These are phyloP conservation scores for Calonectria pseudoturangicola DNA, from an alignment of 2,329 filamentous ascomycete genomes.

Conservation along the genomic window DNA sequence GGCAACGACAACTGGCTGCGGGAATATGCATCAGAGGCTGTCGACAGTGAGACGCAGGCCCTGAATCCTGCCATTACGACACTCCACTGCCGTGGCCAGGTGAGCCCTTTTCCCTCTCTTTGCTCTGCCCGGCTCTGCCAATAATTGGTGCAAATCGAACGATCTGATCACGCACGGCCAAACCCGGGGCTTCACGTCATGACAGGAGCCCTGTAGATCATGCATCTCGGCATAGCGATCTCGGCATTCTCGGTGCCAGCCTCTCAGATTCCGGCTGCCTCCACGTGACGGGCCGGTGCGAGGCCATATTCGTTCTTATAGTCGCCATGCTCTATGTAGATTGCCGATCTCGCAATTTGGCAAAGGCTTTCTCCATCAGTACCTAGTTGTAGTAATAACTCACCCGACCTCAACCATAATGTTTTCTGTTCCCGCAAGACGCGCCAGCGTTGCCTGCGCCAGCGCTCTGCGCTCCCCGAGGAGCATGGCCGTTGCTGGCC, in stretches of 20 bases:
- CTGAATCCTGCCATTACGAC: slow-evolving; percentile 30
- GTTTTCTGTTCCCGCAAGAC: slow-evolving; percentile 35
- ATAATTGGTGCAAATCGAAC: slow-evolving; percentile 28
- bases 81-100: slow-evolving; percentile 20
- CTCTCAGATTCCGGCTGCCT: slow-evolving; percentile 5
- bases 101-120: slow-evolving; percentile 17
- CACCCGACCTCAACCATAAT: slow-evolving; percentile 22
- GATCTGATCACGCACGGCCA: slow-evolving; percentile 34
- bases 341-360: slow-evolving; percentile 20
- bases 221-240: slow-evolving; percentile 36
- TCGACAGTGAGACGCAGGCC: slow-evolving; percentile 18
- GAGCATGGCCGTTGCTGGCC: slow-evolving; percentile 29
- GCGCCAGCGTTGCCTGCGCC: slow-evolving; percentile 26
- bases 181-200: slow-evolving; percentile 37
- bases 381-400: slow-evolving; percentile 34
- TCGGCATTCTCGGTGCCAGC: slow-evolving; percentile 31
- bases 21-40: slow-evolving; percentile 9
- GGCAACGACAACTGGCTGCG: slow-evolving; percentile 19
- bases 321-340: slow-evolving; percentile 13
- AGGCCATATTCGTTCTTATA: slow-evolving; percentile 32
- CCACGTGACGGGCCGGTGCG: slow-evolving; percentile 13
- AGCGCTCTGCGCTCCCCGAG: slow-evolving; percentile 24
- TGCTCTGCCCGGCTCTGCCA: slow-evolving; percentile 24
- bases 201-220: slow-evolving; percentile 28
- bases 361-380: slow-evolving; percentile 27